phyloP scores from a whole-genome alignment of 345 rosid species.

The Ricinus communis region DNA sequence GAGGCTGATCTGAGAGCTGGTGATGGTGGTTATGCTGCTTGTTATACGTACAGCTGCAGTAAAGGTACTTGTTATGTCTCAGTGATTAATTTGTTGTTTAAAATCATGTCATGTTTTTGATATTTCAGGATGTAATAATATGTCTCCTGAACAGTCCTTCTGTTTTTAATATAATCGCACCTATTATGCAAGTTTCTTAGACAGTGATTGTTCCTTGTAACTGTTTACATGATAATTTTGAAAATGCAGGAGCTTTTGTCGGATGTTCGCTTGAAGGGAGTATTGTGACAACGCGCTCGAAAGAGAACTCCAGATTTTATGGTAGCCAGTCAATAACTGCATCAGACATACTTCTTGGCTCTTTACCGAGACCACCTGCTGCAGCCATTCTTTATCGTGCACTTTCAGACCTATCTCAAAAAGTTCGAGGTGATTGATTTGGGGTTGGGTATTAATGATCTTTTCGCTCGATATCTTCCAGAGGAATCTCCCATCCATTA shows the following conservation, averaged over 20 bases:
- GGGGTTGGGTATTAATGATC: too few species aligned
- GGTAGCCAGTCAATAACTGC: constrained; percentile 82
- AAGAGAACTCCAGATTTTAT: constrained; percentile 75
- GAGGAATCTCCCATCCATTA: too few species aligned
- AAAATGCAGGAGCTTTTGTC: constrained; percentile 74
- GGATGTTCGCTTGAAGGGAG: constrained; percentile 95
- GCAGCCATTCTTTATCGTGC: constrained; percentile 78
- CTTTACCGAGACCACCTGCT: constrained; percentile 81
- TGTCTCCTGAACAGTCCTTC: not conserved
- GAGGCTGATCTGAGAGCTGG: constrained; percentile 95
- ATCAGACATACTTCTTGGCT: constrained; percentile 73
- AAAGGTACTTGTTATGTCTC: constrained; percentile 57
- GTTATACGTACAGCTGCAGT: constrained; percentile 96
- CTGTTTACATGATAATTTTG: not conserved
- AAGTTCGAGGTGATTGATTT: constrained; percentile 42
- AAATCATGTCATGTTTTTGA: not conserved
- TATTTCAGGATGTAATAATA: not conserved
- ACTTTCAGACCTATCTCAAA: constrained; percentile 65
- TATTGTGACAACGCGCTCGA: constrained; percentile 62
- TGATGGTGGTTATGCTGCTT: constrained; percentile 89
- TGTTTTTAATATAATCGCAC: not conserved
- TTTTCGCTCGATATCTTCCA: too few species aligned
- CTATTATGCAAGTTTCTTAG: not conserved
- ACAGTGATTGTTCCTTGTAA: not conserved
- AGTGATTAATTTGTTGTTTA: not conserved